These are phyloP conservation scores for Carex arenaria DNA, from an alignment of 202 grass and related monocot genomes.

Conservation along the genomic window DNA sequence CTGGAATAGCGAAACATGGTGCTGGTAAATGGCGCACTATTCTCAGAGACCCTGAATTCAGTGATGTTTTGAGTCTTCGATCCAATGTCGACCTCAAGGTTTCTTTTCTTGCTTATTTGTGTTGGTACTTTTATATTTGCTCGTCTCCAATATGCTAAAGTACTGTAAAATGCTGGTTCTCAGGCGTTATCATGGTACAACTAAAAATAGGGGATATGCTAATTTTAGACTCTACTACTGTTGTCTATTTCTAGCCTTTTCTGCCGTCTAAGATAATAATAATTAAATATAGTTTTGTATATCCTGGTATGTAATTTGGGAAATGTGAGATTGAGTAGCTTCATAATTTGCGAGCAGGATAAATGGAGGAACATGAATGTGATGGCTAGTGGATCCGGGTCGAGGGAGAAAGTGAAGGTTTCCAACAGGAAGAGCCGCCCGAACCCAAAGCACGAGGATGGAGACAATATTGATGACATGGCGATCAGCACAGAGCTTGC, in stretches of 20 bases:
- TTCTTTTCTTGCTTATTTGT: neutral
- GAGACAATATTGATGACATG: constrained; percentile 26
- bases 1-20: constrained; percentile 77
- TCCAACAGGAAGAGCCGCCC: constrained; percentile 33
- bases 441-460: constrained; percentile 33
- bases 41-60: constrained; percentile 67
- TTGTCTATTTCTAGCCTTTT: neutral
- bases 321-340: constrained; percentile 1
- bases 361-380: constrained; percentile 81
- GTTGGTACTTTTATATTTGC: neutral
- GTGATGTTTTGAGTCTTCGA: constrained; percentile 44
- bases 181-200: neutral
- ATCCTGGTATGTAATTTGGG: neutral
- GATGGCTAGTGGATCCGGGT: constrained; percentile 30
- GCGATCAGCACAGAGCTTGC: constrained; percentile 13
- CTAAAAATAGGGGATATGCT: neutral
- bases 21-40: constrained; percentile 87
- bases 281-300: neutral
- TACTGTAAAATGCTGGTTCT: neutral
- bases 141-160: neutral
- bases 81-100: constrained; percentile 91
- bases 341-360: constrained; percentile 46
- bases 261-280: neutral
- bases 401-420: constrained; percentile 33
- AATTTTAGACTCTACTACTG: neutral